These are phyloP conservation scores for Craspedostauros australis DNA, from an alignment of 108 stramenopile genomes.

Conservation along the genomic window DNA sequence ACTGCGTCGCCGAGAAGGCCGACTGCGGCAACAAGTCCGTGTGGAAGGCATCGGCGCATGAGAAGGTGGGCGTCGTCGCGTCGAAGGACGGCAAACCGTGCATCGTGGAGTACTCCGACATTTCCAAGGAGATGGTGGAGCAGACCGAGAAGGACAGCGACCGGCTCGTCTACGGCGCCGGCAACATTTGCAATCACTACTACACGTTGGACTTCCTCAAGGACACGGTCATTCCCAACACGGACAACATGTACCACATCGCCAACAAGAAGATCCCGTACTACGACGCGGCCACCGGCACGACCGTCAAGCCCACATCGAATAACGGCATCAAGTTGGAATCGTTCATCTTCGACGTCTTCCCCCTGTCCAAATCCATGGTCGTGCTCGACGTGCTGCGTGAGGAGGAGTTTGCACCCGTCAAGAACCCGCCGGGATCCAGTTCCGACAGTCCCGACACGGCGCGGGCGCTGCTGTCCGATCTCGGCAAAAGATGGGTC, in stretches of 20 bases:
- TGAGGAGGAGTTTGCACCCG: conserved; percentile 94
- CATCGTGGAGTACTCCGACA: conserved; percentile 93
- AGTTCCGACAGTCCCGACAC: conserved; percentile 78
- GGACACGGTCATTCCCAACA: conserved; percentile 64
- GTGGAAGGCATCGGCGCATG: conserved; percentile 80
- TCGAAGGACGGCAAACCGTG: conserved; percentile 67
- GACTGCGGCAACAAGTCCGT: conserved; percentile 96
- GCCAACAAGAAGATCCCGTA: conserved; percentile 96
- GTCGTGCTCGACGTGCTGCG: conserved; percentile 88
- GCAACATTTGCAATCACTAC: conserved; percentile 98
- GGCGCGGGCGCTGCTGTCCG: conserved; percentile 55
- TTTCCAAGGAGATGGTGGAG: conserved; percentile 70
- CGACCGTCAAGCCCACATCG: conserved; percentile 47
- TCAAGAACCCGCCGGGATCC: conserved; percentile 89
- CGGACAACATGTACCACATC: conserved; percentile 88
- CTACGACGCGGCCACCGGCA: conserved; percentile 55
- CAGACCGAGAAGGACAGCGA: conserved; percentile 35
- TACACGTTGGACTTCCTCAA: conserved; percentile 88
- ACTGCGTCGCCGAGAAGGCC: conserved; percentile 71
- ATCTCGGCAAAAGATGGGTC: conserved; percentile 66
- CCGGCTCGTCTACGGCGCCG: conserved; percentile 85
- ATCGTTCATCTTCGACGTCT: conserved; percentile 98
- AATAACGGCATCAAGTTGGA: conserved; percentile 98
- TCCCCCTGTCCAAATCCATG: conserved; percentile 81
- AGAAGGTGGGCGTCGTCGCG: conserved; percentile 93